Evolutionary conservation across 2,329 filamentous ascomycete species (phyloP).

Genomic region (Calonectria pseudoturangicola): DNA sequence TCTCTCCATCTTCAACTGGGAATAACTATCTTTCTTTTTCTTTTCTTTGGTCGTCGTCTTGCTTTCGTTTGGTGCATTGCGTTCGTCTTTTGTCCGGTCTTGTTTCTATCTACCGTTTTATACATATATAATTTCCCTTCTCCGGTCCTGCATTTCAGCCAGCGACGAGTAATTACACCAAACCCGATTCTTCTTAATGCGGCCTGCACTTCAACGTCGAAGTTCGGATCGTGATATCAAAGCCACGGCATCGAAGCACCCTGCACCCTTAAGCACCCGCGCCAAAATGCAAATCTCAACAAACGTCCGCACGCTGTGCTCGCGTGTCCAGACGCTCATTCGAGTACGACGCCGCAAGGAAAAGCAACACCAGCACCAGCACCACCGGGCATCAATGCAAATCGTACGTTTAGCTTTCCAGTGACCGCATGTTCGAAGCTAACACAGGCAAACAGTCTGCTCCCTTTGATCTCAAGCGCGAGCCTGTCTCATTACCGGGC

Average conservation of each 20-base stretch:
- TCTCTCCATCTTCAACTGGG: not conserved
- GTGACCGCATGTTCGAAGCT: constrained; percentile 40
- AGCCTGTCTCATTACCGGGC: constrained; percentile 71
- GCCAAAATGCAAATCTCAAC: constrained; percentile 60
- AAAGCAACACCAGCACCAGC: constrained; percentile 55
- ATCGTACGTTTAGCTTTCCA: constrained; percentile 62
- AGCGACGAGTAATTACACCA: constrained; percentile 23
- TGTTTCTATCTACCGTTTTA: not conserved
- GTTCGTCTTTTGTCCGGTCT: not conserved
- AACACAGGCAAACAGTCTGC: constrained; percentile 68
- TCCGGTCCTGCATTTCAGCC: constrained; percentile 21
- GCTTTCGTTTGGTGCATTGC: constrained; percentile 25
- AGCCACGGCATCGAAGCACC: constrained; percentile 36
- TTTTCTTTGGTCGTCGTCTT: constrained; percentile 23
- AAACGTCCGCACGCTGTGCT: constrained; percentile 66
- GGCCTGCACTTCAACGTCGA: constrained; percentile 23
- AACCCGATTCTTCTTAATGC: constrained; percentile 33
- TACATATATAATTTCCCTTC: not conserved
- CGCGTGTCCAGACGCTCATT: constrained; percentile 67
- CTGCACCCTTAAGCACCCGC: constrained; percentile 39
- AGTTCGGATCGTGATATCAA: constrained; percentile 47
- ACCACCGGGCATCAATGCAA: constrained; percentile 56
- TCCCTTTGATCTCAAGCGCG: constrained; percentile 75
- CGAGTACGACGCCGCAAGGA: constrained; percentile 64
- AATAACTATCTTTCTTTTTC: constrained; percentile 14